These are phyloP conservation scores for Combretum micranthum DNA, from an alignment of 345 rosid species.

Conservation along the genomic window DNA sequence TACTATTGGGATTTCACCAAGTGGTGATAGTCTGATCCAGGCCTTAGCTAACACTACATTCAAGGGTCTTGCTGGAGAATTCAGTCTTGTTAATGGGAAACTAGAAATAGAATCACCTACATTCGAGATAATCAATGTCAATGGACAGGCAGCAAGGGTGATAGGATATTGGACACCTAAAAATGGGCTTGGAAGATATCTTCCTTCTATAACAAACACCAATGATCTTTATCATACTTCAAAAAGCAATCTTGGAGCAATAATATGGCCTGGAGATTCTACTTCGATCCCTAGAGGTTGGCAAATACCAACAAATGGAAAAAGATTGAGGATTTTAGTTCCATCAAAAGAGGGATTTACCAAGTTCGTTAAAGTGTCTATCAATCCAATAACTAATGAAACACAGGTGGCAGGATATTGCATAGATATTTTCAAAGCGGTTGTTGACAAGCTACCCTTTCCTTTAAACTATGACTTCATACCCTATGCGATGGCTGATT, in stretches of 20 bases:
- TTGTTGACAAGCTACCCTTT: neutral
- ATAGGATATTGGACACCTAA: neutral
- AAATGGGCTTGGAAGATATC: neutral
- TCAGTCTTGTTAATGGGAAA: conserved; percentile 12
- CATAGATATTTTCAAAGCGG: neutral
- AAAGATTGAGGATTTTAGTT: neutral
- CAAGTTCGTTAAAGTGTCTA: neutral
- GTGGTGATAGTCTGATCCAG: conserved; percentile 4
- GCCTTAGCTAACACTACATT: conserved; percentile 15
- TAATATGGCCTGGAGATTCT: neutral
- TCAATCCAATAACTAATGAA: neutral
- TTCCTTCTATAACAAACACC: neutral
- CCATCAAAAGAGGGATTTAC: neutral
- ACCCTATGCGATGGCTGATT: neutral
- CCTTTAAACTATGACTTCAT: neutral
- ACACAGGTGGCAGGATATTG: neutral
- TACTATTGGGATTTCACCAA: neutral
- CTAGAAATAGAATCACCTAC: conserved; percentile 9
- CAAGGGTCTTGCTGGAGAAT: conserved; percentile 26
- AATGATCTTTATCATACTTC: neutral
- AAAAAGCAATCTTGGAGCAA: neutral
- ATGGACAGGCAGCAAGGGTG: conserved; percentile 13
- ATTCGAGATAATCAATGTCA: conserved; percentile 30
- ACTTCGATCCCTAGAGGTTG: neutral
- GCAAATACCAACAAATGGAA: neutral